Base-by-base conservation (phyloP, 768 basidiomycete genomes). In the Boletus tylopilopsis region DNA sequence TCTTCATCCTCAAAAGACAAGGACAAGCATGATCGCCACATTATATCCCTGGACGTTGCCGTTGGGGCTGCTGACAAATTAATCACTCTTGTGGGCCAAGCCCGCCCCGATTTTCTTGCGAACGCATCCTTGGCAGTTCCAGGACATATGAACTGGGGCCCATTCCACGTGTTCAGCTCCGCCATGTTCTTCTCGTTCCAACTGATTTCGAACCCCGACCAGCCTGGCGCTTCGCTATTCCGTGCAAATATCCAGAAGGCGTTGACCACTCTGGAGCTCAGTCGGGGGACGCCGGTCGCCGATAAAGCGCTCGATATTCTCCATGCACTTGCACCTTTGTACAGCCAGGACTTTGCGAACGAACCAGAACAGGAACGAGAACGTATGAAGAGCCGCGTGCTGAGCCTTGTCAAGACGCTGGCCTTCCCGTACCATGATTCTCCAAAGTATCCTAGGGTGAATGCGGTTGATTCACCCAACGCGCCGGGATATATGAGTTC, bases 131-230 rank as follows among this genome's bases (percentile, higher is more conserved):
- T 84, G 51, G 80, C 85, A 9, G 85, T 89, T 8, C 87, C 87
- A 29, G 87, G 86, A 3, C 89, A 92, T 67, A 83, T 91, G 78
- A 82, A 81, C 57, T 89, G 87, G 83, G 84, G 84, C 5, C 86
- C 88, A 0, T 87, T 86, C 70, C 88, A 92, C 61, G 81, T 85
- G 57, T 91, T 91, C 72, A 84, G 84, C 41, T 87, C 90, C 18
- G 87, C 87, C 42, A 90, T 91, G 84, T 91, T 91, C 70, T 90
- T 91, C 77, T 86, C 87, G n/a, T 90, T 90, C 71, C 88, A 91
- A 59, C 77, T 91, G 42, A 84, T 90, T 59, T 78, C 83, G 30
- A 84, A 87, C 58, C 85, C 87, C 43, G 86, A 87, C 53, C 87
- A 89, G 55, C 84, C 85, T 38, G 88, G 85, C 22, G 86, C 86